phyloP scores from a whole-genome alignment of 2,329 filamentous ascomycete species.

The Ophidiomyces ophidiicola region DNA sequence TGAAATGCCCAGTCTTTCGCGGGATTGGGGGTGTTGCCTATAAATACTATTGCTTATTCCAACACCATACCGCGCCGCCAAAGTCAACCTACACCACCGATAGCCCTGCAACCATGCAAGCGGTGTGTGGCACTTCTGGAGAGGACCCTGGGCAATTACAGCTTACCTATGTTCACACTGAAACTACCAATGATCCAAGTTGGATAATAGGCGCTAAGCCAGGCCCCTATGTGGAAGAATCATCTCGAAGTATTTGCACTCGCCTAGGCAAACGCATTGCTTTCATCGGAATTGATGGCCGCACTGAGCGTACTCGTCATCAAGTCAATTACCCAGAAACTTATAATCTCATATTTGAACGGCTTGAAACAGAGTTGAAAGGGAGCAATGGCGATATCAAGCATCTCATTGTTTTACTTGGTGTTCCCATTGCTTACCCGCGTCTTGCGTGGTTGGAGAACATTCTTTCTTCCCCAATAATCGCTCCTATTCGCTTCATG shows the following conservation, averaged over 20 bases:
- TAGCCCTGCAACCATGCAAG: constrained; percentile 44
- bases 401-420: constrained; percentile 51
- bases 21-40: constrained; percentile 49
- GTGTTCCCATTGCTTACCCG: constrained; percentile 57
- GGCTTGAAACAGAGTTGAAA: constrained; percentile 41
- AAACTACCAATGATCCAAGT: constrained; percentile 49
- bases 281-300: constrained; percentile 48
- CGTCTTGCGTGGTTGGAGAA: constrained; percentile 96
- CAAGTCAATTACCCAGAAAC: constrained; percentile 76
- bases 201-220: constrained; percentile 69
- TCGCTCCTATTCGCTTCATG: constrained; percentile 76
- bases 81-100: constrained; percentile 75
- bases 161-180: constrained; percentile 57
- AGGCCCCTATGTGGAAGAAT: constrained; percentile 54
- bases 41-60: constrained; percentile 55
- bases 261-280: constrained; percentile 54
- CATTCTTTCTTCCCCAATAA: constrained; percentile 71
- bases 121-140: constrained; percentile 39
- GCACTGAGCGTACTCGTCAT: constrained; percentile 70
- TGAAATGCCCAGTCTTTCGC: constrained; percentile 52
- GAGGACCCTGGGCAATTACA: constrained; percentile 59
- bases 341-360: constrained; percentile 48
- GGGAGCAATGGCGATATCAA: constrained; percentile 45
- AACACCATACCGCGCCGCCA: constrained; percentile 71
- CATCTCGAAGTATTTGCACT: constrained; percentile 49